Base-by-base conservation (phyloP, 495 filamentous ascomycete genomes). In the Aspergillus egyptiacus region DNA sequence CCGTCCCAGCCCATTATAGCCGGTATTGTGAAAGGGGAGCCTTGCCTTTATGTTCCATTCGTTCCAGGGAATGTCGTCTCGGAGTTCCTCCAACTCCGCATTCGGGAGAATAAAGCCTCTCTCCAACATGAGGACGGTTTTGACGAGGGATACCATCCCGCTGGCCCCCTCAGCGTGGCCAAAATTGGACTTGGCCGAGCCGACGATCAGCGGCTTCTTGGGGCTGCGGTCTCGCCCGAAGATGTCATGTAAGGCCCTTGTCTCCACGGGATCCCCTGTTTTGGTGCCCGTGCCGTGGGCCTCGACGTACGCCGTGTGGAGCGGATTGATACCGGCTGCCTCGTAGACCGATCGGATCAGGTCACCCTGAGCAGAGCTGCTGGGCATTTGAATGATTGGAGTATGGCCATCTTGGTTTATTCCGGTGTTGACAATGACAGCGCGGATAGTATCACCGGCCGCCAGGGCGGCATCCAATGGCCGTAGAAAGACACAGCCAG, bases 121-220 rank as follows among this genome's bases (percentile, higher is more conserved):
- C 20, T 68, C 53, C 0, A 76, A 25, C 2, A 61, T 57, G 24
- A 69, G 14, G 3, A 54, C 53, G 2, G 65, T 60, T 40, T 74
- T 75, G 7, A 76, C 62, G 11, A 75, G 53, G 2, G 64, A 59
- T 6, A 67, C 58, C 0, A 56, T 50, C 1, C 74, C 74, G 2
- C 72, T 68, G 14, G 60, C 61, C 23, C 61, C 73, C 50, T 77
- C 71, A 9, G 70, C 58, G 59, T 75, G 72, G 0, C 72, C 72
- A 33, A 76, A 50, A 42, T 69, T 74, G 5, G 69, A 53, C 41
- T 76, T 76, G 34, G 31, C 22, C 2, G 34, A 22, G n/a, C 62
- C 63, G 23, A 71, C 57, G 5, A 32, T 18, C 0, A 65, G 19
- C 10, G 37, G 19, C 6, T 7, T 23, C 2, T 19, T 23, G 8